Conservation (phyloP, 2,329 filamentous ascomycete species). For the Cercospora citrullina region DNA sequence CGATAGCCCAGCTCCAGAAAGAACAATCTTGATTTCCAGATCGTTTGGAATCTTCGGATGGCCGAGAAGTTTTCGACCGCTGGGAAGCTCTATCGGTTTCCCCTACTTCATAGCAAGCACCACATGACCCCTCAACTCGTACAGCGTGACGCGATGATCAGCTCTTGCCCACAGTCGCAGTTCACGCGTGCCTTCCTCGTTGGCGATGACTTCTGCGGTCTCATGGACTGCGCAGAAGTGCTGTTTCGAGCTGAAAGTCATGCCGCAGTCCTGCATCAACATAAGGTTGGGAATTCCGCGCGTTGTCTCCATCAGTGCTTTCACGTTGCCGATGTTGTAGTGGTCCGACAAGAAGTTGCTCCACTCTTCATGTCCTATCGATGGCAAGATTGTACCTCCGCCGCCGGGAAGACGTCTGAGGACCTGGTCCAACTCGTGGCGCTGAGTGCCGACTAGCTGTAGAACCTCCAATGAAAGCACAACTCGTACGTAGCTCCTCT, state of each 20-base stretch:
- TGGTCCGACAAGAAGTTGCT: not conserved
- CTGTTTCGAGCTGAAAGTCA: not conserved
- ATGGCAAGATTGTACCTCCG: not conserved
- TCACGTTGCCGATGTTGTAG: not conserved
- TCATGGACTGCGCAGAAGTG: not conserved
- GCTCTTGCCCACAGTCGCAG: not conserved
- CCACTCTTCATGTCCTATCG: not conserved
- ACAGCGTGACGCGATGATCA: not conserved
- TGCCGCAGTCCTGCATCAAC: not conserved
- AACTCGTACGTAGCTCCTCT: too few relatives aligned
- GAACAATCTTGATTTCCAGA: not conserved
- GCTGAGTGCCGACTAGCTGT: too few relatives aligned
- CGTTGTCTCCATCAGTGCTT: not conserved
- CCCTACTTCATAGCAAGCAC: slow-evolving; percentile 1
- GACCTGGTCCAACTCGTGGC: too few relatives aligned
- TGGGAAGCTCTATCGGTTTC: not conserved
- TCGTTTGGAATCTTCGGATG: not conserved
- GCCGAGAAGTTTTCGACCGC: not conserved
- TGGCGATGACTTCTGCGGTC: not conserved
- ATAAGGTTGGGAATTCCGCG: not conserved
- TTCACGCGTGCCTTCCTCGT: not conserved
- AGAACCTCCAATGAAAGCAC: too few relatives aligned
- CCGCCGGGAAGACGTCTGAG: not conserved
- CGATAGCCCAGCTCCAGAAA: not conserved
- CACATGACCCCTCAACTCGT: not conserved